These are phyloP conservation scores for Metschnikowia rubicola DNA, from an alignment of 805 yeast genomes.

Conservation along the genomic window DNA sequence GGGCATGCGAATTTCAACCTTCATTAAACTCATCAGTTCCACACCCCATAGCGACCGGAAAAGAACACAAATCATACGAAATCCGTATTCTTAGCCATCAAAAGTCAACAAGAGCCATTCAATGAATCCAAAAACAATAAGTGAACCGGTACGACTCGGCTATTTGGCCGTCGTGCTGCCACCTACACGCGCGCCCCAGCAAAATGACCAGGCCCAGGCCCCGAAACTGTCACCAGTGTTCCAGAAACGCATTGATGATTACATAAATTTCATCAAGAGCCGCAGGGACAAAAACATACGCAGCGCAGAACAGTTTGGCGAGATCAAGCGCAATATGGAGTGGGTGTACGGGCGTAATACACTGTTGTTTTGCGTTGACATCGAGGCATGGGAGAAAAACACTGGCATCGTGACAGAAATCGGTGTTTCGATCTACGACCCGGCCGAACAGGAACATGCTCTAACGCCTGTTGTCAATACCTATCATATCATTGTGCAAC, in stretches of 20 bases:
- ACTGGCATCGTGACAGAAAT: slow-evolving; percentile 20
- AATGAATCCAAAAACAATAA: no score
- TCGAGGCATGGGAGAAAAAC: slow-evolving; percentile 23
- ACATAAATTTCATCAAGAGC: neutral
- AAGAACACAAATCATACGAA: no score
- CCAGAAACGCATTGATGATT: slow-evolving; percentile 1
- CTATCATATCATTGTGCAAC: slow-evolving; percentile 19
- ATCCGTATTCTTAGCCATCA: no score
- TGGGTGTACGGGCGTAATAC: slow-evolving; percentile 17
- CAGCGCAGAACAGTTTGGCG: neutral
- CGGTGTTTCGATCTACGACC: slow-evolving; percentile 24
- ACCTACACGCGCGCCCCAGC: no score
- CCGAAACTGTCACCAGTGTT: neutral
- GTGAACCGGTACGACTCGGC: no score
- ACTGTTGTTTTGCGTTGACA: slow-evolving; percentile 22
- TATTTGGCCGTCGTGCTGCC: no score
- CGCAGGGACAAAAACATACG: slow-evolving; percentile 1
- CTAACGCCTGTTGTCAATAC: slow-evolving; percentile 17
- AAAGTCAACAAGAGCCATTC: no score
- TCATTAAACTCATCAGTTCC: no score
- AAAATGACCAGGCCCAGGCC: no score
- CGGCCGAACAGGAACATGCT: slow-evolving; percentile 12
- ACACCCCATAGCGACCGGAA: no score
- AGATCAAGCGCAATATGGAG: slow-evolving; percentile 10
- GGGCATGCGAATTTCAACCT: no score